Conservation (phyloP, 768 basidiomycete genomes). For the Boletellus ananiceps region DNA sequence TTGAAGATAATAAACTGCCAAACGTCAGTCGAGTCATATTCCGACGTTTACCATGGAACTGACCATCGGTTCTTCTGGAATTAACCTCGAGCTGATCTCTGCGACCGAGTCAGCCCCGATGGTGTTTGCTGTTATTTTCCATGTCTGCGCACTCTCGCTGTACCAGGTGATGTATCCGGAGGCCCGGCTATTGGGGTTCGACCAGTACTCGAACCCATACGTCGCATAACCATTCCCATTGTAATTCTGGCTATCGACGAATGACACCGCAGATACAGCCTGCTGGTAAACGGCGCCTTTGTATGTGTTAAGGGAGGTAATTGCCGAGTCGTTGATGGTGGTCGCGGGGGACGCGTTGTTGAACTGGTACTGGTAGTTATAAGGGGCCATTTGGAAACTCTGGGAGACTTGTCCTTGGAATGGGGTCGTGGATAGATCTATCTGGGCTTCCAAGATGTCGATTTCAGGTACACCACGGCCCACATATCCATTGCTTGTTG, state of each 20-base stretch:
- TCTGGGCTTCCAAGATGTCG: constrained; percentile 85
- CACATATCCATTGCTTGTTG: constrained; percentile 34
- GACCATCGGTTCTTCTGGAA: constrained; percentile 92
- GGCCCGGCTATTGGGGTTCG: constrained; percentile 57
- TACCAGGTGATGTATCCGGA: constrained; percentile 88
- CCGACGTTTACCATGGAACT: constrained; percentile 22
- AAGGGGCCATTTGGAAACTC: constrained; percentile 77
- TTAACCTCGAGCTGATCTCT: constrained; percentile 60
- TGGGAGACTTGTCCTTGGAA: constrained; percentile 71
- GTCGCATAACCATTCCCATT: constrained; percentile 48
- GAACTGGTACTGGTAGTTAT: constrained; percentile 64
- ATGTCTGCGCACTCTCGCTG: constrained; percentile 57
- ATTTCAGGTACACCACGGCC: constrained; percentile 89
- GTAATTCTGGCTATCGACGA: constrained; percentile 54
- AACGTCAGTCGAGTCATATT: constrained; percentile 8
- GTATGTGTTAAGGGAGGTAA: constrained; percentile 62
- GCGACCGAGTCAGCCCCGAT: constrained; percentile 61
- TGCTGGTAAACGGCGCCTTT: constrained; percentile 71
- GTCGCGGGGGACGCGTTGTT: constrained; percentile 49
- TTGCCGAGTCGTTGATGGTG: constrained; percentile 45
- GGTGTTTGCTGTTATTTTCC: constrained; percentile 64
- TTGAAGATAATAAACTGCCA: constrained; percentile 78
- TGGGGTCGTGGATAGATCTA: constrained; percentile 43
- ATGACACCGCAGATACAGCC: constrained; percentile 62
- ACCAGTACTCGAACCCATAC: constrained; percentile 81